These are phyloP conservation scores for Leishmania gerbilli DNA, from an alignment of 208 protist species.

Conservation along the genomic window DNA sequence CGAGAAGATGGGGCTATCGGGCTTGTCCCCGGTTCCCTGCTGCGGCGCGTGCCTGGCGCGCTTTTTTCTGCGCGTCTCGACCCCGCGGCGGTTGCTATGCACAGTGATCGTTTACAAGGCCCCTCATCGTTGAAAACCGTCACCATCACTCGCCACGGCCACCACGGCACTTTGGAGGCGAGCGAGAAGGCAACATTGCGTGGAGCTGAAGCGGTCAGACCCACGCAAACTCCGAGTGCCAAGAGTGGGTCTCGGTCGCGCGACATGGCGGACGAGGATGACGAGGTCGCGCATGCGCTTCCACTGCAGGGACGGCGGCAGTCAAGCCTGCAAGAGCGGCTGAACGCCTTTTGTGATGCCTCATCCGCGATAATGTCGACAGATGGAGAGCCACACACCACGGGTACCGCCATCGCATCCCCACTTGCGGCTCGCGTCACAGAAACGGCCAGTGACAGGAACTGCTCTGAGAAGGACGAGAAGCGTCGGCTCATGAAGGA, in stretches of 20 bases:
- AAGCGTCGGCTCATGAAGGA: conserved; percentile 4
- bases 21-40: conserved; percentile 32
- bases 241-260: not conserved
- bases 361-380: not conserved
- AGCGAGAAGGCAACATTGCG: not conserved
- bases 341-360: not conserved
- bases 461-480: conserved; percentile 3
- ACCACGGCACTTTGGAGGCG: not conserved
- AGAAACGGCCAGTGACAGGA: not conserved
- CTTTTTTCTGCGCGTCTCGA: conserved; percentile 1
- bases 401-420: not conserved
- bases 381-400: not conserved
- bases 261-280: not conserved
- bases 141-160: not conserved
- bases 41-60: conserved; percentile 14
- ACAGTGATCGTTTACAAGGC: not conserved
- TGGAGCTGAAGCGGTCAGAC: not conserved
- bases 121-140: not conserved
- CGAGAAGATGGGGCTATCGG: conserved; percentile 38
- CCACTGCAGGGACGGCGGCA: conserved; percentile 13
- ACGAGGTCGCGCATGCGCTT: not conserved
- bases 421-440: not conserved
- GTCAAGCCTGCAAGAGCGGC: conserved; percentile 1
- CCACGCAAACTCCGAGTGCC: not conserved
- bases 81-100: too few species aligned